Evolutionary conservation across 441 rosid genomes (phyloP).

Genomic region (Capsella rubella): DNA sequence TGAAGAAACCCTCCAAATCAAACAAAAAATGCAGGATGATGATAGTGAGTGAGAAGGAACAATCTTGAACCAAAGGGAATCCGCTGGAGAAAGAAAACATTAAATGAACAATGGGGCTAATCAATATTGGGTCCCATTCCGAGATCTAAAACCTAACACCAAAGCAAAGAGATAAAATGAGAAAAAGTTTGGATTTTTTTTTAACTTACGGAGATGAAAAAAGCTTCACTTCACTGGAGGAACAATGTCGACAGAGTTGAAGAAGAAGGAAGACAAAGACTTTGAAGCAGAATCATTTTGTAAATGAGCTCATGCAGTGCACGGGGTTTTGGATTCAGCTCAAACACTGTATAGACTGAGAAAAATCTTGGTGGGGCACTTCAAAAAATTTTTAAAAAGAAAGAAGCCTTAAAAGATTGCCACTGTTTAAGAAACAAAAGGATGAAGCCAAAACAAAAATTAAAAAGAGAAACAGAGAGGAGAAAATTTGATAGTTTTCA

Average conservation of each 20-base stretch:
- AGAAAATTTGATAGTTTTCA: conserved; percentile 39
- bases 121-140: conserved; percentile 48
- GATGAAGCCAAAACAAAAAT: conserved; percentile 27
- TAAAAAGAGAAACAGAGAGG: conserved; percentile 20
- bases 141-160: conserved; percentile 45
- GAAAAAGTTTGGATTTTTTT: conserved; percentile 46
- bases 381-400: not conserved
- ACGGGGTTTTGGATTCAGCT: conserved; percentile 37
- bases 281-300: conserved; percentile 44
- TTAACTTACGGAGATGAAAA: conserved; percentile 41
- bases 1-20: conserved; percentile 11
- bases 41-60: conserved; percentile 40
- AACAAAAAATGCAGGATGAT: conserved; percentile 39
- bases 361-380: conserved; percentile 38
- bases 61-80: conserved; percentile 41
- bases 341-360: conserved; percentile 32
- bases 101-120: conserved; percentile 49
- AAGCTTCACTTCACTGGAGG: conserved; percentile 44
- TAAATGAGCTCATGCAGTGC: conserved; percentile 36
- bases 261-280: conserved; percentile 47
- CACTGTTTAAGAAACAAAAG: conserved; percentile 37
- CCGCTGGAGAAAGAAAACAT: conserved; percentile 35
- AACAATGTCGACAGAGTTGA: conserved; percentile 53
- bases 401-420: conserved; percentile 11
- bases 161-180: conserved; percentile 32